Evolutionary conservation across 208 protist species (phyloP).

Genomic region (Angomonas ambiguus): DNA sequence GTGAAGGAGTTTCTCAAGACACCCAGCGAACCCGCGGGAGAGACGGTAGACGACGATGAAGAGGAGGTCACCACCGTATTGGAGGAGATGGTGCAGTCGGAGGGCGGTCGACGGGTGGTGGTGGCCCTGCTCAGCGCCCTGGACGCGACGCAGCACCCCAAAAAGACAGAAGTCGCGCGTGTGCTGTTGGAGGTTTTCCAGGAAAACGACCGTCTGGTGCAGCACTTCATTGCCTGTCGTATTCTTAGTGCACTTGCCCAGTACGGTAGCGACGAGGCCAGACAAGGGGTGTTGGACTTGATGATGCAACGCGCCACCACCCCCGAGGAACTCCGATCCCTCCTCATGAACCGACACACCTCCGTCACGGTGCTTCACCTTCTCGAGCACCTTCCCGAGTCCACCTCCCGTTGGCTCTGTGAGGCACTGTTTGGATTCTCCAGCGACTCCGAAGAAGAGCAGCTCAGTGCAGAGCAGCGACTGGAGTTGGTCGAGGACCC

Average conservation of each 20-base stretch:
- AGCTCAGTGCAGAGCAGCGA: conserved; percentile 32
- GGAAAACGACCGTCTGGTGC: conserved; percentile 65
- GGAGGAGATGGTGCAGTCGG: conserved; percentile 71
- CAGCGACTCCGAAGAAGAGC: not conserved
- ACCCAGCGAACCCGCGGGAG: conserved; percentile 28
- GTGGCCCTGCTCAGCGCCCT: conserved; percentile 63
- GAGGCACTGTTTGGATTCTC: conserved; percentile 45
- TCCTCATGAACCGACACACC: conserved; percentile 76
- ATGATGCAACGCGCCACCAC: conserved; percentile 57
- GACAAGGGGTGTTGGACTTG: conserved; percentile 52
- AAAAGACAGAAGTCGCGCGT: conserved; percentile 41
- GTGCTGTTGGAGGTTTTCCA: conserved; percentile 71
- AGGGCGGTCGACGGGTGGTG: conserved; percentile 70
- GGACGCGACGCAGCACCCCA: conserved; percentile 22
- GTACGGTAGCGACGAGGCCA: conserved; percentile 38
- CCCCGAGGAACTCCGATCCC: conserved; percentile 31
- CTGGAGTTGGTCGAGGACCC: conserved; percentile 61
- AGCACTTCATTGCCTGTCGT: conserved; percentile 80
- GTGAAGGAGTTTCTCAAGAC: conserved; percentile 49
- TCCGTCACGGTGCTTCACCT: conserved; percentile 68
- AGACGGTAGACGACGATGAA: conserved; percentile 23
- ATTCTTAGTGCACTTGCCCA: conserved; percentile 76
- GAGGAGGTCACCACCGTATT: conserved; percentile 56
- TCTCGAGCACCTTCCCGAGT: conserved; percentile 36
- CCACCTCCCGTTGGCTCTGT: conserved; percentile 56